Percentiles rank a stretch among this genome's conserved stretches.
Conservation (phyloP, 83 land plant genomes). For the Picea mariana region DNA sequence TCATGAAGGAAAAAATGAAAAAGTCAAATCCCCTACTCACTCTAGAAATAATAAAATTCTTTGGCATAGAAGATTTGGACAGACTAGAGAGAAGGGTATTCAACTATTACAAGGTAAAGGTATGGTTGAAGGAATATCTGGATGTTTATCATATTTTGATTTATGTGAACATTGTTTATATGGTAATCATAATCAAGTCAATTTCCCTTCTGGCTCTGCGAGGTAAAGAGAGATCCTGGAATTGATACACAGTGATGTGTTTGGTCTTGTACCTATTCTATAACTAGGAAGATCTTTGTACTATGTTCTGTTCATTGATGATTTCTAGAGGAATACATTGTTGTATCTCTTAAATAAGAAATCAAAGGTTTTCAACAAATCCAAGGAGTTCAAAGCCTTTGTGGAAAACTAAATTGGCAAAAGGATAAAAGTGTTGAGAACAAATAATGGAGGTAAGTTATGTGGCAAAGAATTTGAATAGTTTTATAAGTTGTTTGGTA, state of each 20-base stretch:
- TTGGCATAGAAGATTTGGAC: too few relatives aligned
- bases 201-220: too few relatives aligned
- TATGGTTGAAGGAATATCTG: too few relatives aligned
- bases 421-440: background rate
- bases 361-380: background rate
- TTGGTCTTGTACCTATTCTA: background rate
- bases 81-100: too few relatives aligned
- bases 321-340: background rate
- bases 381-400: background rate
- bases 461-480: background rate
- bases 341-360: background rate
- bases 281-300: background rate
- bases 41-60: too few relatives aligned
- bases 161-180: too few relatives aligned
- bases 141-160: too few relatives aligned
- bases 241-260: background rate
- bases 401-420: background rate
- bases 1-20: too few relatives aligned
- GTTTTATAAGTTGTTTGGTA: constrained; percentile 12
- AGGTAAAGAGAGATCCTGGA: background rate
- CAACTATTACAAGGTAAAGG: too few relatives aligned
- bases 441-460: background rate
- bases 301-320: background rate
- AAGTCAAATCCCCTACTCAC: too few relatives aligned
- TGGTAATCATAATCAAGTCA: too few relatives aligned